Evolutionary conservation across 2,329 filamentous ascomycete species (phyloP), one percentile per base, ranked within the genome.

Genomic region (Fusarium sp.): DNA sequence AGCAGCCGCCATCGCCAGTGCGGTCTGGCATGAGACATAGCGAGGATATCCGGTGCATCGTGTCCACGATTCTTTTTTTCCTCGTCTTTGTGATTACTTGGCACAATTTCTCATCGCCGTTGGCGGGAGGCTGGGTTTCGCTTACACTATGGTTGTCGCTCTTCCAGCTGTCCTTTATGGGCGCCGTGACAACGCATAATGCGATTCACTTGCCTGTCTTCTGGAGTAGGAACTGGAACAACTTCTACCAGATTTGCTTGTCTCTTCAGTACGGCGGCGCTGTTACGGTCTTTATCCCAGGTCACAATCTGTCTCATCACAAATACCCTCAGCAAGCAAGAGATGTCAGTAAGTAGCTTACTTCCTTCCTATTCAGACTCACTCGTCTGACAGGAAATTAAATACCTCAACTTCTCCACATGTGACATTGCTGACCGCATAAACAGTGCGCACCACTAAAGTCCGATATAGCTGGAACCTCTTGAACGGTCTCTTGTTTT

Each of bases 391-490:
- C n/a, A 11, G 26, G 15, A 38, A 17, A n/a, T 41, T 24, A 31
- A 22, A 28, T 36, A 20, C 8, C 52, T 26, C 22, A 61, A 44
- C 1, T 39, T 28, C 33, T 42, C 24, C 31, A 24, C 28, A 18
- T 33, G 3, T 13, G 20, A n/a, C 33, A 11, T 17, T 11, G 48
- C 66, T 69, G 42, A 69, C 41, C 9, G 47, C 35, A 33, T n/a
- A 28, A 51, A 22, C 22, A 69, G 66, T 69, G 66, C 66, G 66
- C 38, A 69, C 66, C 0, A 69, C 66, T 7, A 69, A 69, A 26
- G 66, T 69, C 10, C 66, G 66, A 39, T 69, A 69, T 15, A 69
- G 66, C 22, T 69, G 66, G 66, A 69, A 69, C 14, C 66, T 69
- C 4, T 10, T 69, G 39, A 69, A 69, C 17, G 66, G 65, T 12